phyloP scores from a whole-genome alignment of 2,329 filamentous ascomycete species.

The Arthrobotrys conoides region DNA sequence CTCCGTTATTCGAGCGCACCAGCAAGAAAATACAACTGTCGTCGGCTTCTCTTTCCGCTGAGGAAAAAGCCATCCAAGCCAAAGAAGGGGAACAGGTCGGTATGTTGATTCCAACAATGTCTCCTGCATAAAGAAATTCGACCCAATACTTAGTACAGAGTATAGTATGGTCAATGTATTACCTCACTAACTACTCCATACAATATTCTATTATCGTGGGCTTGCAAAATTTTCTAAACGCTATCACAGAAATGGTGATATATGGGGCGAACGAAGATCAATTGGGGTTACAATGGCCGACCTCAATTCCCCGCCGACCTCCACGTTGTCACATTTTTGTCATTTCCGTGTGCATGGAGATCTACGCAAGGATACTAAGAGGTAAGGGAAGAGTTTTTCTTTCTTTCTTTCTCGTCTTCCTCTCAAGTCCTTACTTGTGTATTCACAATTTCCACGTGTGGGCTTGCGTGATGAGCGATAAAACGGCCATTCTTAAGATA shows the following conservation, averaged over 20 bases:
- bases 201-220: constrained; percentile 11
- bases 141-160: neutral
- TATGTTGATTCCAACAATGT: constrained; percentile 17
- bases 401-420: constrained; percentile 5
- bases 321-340: constrained; percentile 27
- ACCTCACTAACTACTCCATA: neutral
- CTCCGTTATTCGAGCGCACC: constrained; percentile 52
- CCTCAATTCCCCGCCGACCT: constrained; percentile 18
- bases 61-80: constrained; percentile 37
- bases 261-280: neutral
- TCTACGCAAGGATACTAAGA: constrained; percentile 23
- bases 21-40: constrained; percentile 22
- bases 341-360: constrained; percentile 34
- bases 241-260: constrained; percentile 32
- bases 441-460: constrained; percentile 44
- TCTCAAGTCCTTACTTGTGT: constrained; percentile 3
- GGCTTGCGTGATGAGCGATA: constrained; percentile 57
- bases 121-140: constrained; percentile 23
- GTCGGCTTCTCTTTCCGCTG: constrained; percentile 56
- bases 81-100: constrained; percentile 21
- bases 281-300: constrained; percentile 11
- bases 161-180: neutral
- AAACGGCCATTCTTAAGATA: constrained; percentile 30
- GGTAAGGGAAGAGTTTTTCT: neutral
- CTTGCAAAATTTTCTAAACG: constrained; percentile 35